These are phyloP conservation scores for Colletotrichum destructivum DNA, from an alignment of 2,329 filamentous ascomycete genomes.

Conservation along the genomic window DNA sequence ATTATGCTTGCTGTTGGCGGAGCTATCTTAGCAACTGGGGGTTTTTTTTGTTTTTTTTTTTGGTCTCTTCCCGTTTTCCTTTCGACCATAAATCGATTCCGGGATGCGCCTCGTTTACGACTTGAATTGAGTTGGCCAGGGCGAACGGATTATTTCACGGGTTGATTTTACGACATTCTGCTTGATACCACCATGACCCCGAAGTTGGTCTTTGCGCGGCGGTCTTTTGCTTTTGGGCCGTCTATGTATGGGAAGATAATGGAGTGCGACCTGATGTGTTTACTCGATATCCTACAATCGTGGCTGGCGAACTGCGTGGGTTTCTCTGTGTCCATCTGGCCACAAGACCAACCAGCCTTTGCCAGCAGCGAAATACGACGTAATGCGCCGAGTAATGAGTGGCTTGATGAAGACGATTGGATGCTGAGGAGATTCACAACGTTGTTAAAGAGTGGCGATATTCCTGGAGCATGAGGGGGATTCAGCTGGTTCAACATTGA, in stretches of 20 bases:
- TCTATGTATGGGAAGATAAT: conserved; percentile 21
- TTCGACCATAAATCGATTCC: conserved; percentile 21
- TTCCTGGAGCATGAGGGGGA: conserved; percentile 25
- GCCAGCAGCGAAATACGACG: conserved; percentile 15
- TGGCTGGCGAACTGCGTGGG: background rate
- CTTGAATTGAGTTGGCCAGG: conserved; percentile 1
- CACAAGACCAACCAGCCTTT: background rate
- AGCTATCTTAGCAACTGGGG: background rate
- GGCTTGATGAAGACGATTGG: conserved; percentile 9
- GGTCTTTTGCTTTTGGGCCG: conserved; percentile 26
- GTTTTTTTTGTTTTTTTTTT: conserved; percentile 1
- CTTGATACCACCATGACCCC: conserved; percentile 43
- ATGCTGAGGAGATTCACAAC: conserved; percentile 21
- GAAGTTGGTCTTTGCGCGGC: conserved; percentile 34
- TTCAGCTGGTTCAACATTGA: background rate
- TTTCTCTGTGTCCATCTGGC: background rate
- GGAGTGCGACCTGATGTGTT: conserved; percentile 9
- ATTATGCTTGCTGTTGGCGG: background rate
- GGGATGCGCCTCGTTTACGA: conserved; percentile 9
- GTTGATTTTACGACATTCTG: conserved; percentile 36
- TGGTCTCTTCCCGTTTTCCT: conserved; percentile 10
- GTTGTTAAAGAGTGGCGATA: conserved; percentile 22
- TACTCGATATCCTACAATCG: conserved; percentile 24
- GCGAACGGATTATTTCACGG: conserved; percentile 6
- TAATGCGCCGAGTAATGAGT: conserved; percentile 31